These are phyloP conservation scores for Lentinula novae-zelandiae DNA, from an alignment of 1,284 basidiomycete species.

Conservation along the genomic window DNA sequence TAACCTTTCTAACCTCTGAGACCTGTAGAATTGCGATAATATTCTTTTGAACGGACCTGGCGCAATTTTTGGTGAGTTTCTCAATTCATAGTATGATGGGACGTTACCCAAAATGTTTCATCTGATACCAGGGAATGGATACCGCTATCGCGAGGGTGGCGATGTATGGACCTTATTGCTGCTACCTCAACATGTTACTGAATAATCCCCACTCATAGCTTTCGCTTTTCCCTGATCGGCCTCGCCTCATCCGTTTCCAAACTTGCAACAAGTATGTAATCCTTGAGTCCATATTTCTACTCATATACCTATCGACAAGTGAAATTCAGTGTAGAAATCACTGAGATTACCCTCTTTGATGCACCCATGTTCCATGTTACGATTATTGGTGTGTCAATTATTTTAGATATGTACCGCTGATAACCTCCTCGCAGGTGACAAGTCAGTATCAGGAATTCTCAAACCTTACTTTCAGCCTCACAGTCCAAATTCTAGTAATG, in stretches of 20 bases:
- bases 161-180: conserved; percentile 11
- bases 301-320: background rate
- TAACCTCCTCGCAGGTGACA: background rate
- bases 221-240: conserved; percentile 14
- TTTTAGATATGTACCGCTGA: background rate
- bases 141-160: conserved; percentile 18
- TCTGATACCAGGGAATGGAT: conserved; percentile 15
- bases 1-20: background rate
- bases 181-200: background rate
- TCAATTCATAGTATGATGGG: background rate
- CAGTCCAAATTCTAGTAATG: conserved; percentile 6
- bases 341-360: conserved; percentile 5
- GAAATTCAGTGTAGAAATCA: conserved; percentile 5
- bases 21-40: conserved; percentile 18
- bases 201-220: conserved; percentile 9
- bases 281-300: background rate
- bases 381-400: conserved; percentile 11
- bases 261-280: conserved; percentile 2
- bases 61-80: conserved; percentile 16
- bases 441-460: background rate
- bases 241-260: conserved; percentile 6
- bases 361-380: conserved; percentile 19
- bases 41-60: conserved; percentile 20
- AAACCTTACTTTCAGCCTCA: too few relatives aligned
- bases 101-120: background rate